These are phyloP conservation scores for Fagus sylvatica DNA, from an alignment of 306 rosid genomes.

Conservation along the genomic window DNA sequence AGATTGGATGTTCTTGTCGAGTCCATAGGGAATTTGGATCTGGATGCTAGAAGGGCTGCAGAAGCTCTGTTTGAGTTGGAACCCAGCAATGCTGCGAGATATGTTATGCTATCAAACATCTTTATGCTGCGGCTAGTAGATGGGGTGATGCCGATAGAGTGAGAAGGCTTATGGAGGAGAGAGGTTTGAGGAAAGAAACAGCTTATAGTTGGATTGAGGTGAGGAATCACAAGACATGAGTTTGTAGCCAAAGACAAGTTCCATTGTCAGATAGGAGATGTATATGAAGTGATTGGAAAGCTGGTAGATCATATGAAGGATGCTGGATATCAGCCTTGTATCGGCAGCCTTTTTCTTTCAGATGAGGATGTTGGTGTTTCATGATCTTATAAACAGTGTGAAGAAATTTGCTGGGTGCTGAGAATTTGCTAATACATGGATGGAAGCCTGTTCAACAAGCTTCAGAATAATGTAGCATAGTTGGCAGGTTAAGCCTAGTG, in stretches of 20 bases:
- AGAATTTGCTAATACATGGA: background rate
- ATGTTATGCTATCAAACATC: constrained; percentile 63
- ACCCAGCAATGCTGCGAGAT: constrained; percentile 59
- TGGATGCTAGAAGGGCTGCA: constrained; percentile 57
- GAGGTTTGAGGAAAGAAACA: constrained; percentile 50
- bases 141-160: constrained; percentile 51
- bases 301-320: constrained; percentile 48
- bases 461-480: background rate
- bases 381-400: background rate
- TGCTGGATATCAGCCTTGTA: constrained; percentile 46
- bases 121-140: constrained; percentile 59
- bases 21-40: too few relatives aligned
- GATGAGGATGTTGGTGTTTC: constrained; percentile 35
- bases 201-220: constrained; percentile 66
- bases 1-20: too few relatives aligned
- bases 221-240: constrained; percentile 44
- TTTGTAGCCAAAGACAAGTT: constrained; percentile 55
- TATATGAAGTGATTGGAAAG: constrained; percentile 39
- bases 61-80: constrained; percentile 56
- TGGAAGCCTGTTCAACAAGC: background rate
- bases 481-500: background rate
- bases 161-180: constrained; percentile 49
- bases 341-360: constrained; percentile 27
- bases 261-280: constrained; percentile 47
- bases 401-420: too few relatives aligned